Evolutionary conservation across 257 asterid genomes (phyloP).

Genomic region (Fraxinus anomala): DNA sequence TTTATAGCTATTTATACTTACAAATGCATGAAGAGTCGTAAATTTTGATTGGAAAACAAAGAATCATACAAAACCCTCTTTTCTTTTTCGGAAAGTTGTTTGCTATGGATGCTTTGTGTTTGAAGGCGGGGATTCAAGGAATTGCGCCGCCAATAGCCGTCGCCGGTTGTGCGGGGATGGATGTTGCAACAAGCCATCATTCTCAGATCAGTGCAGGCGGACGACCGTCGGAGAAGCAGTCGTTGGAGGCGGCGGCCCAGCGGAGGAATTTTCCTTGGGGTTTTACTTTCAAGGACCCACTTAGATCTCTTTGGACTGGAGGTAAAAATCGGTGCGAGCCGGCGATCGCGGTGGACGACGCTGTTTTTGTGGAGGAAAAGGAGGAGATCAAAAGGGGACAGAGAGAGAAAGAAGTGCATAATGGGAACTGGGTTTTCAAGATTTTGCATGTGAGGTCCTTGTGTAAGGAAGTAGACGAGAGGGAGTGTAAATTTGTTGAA

Average conservation of each 20-base stretch:
- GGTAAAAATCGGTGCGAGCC: constrained; percentile 44
- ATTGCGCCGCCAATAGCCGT: constrained; percentile 56
- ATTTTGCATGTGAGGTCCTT: constrained; percentile 57
- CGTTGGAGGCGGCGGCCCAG: constrained; percentile 19
- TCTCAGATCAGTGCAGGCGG: constrained; percentile 42
- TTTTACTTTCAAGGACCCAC: constrained; percentile 68
- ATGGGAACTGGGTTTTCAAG: constrained; percentile 57
- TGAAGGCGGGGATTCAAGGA: constrained; percentile 71
- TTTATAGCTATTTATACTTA: background rate
- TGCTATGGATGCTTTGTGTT: constrained; percentile 75
- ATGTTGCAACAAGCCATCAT: constrained; percentile 41
- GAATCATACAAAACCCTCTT: background rate
- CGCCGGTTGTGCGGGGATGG: constrained; percentile 49
- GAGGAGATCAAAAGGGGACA: constrained; percentile 34
- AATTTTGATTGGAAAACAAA: background rate
- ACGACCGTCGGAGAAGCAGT: constrained; percentile 50
- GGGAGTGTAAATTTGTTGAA: constrained; percentile 33
- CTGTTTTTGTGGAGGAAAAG: constrained; percentile 62
- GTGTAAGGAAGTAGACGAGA: constrained; percentile 49
- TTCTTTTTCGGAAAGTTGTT: background rate
- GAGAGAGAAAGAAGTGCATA: constrained; percentile 32
- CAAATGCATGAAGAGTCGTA: background rate
- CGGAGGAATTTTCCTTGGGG: constrained; percentile 68
- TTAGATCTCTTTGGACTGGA: constrained; percentile 74
- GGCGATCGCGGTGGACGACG: constrained; percentile 39